Percentiles rank a stretch among this genome's conserved stretches.
These are phyloP conservation scores for Trypanosoma avium DNA, from an alignment of 208 protist species.

Conservation along the genomic window DNA sequence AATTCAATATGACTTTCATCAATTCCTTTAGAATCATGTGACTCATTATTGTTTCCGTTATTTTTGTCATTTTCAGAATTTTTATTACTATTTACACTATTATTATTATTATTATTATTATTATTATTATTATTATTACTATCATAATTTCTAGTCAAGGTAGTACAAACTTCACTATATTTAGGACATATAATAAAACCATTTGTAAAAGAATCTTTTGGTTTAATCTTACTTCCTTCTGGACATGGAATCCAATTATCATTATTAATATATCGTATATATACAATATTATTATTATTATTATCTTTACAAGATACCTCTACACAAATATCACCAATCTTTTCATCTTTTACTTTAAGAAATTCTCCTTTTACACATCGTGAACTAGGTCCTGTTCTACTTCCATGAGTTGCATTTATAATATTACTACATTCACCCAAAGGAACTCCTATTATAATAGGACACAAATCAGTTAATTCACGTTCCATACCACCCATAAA, in stretches of 20 bases:
- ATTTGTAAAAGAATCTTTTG: not conserved
- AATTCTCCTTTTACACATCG: not conserved
- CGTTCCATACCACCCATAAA: constrained; percentile 11
- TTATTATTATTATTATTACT: not conserved
- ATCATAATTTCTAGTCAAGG: not conserved
- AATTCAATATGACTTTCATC: too few relatives aligned
- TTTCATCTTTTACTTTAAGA: not conserved
- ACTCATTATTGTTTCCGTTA: too few relatives aligned
- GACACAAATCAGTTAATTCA: not conserved
- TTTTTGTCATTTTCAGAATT: not conserved
- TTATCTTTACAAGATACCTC: not conserved
- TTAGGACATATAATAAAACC: constrained; percentile 6
- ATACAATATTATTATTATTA: not conserved
- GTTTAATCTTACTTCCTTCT: not conserved
- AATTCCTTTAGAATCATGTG: too few relatives aligned
- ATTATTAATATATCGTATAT: not conserved
- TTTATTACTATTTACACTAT: not conserved
- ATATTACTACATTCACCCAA: not conserved
- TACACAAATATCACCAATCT: constrained; percentile 10
- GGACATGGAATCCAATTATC: constrained; percentile 1
- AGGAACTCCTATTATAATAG: not conserved
- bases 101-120: not conserved
- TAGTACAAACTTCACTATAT: constrained; percentile 2
- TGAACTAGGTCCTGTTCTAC: not conserved
- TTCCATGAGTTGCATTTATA: not conserved